Base-by-base conservation (phyloP, 2,329 filamentous ascomycete genomes). In the Ceratocystis colombiana region DNA sequence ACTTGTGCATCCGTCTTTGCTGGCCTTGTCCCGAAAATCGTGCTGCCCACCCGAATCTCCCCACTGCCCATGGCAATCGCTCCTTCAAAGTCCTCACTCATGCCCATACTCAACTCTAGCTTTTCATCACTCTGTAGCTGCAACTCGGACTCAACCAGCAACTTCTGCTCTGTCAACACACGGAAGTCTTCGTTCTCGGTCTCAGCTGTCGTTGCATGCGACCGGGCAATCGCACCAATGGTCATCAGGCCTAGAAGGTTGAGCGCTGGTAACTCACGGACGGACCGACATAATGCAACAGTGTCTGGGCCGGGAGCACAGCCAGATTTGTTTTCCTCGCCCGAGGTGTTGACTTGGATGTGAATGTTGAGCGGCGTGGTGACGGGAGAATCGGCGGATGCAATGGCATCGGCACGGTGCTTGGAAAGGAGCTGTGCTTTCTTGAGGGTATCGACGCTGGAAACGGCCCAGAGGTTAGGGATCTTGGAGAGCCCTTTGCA, bases 31-130 rank as follows among this genome's bases (percentile, higher is more conserved):
- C 94, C 94, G 74, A 99, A 99, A 67, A 99, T 96, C 1, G 89
- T 93, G 73, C 90, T 97, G 1, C 94, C 94, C 7, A 99, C 85
- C 67, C 94, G 83, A 5, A 99, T 92, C 79, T 97, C 91, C 71
- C 84, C 82, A 76, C 92, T 96, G 0, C 94, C 94, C 79, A 90
- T 79, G 12, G 76, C 77, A 72, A 97, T 87, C 0, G 94, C 94
- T 6, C 87, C 88, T 78, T 96, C 92, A 75, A 93, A 99, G 75
- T 99, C 94, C 72, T 90, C 86, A 74, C 91, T 96, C 94, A 99
- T 99, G 5, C 93, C 93, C 93, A 99, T 99, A 76, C 92, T 96
- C 76, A 97, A 75, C 79, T 96, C 91, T 71, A 96, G 74, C n/a
- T 67, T 69, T 68, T 81, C 55, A 4, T 53, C 61, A 22, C 80